Conservation (phyloP, 805 yeast species). For the Blastobotrys mokoenaii region DNA sequence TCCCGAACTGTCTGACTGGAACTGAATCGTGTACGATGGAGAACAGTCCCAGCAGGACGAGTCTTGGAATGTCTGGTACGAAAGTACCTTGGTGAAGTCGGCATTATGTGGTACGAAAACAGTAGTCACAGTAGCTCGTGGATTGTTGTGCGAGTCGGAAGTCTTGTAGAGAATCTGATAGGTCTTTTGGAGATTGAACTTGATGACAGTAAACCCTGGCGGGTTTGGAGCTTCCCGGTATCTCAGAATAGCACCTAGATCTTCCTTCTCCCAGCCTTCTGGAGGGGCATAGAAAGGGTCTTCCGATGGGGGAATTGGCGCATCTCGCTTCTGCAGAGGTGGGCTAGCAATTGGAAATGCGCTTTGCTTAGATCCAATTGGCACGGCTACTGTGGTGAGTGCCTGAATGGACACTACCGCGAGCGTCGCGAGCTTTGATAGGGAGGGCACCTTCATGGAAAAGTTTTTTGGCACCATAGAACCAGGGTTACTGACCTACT, state of each 20-base stretch:
- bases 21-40: conserved; percentile 19
- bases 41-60: conserved; percentile 19
- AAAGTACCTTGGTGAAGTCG: conserved; percentile 13
- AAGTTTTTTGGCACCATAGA: too few species aligned
- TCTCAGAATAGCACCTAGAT: conserved; percentile 1
- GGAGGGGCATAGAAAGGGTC: conserved; percentile 7
- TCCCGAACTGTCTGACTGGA: conserved; percentile 10
- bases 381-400: too few species aligned
- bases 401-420: too few species aligned
- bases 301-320: conserved; percentile 9
- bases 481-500: too few species aligned
- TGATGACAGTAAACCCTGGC: conserved; percentile 2
- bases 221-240: background rate
- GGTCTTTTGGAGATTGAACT: conserved; percentile 8
- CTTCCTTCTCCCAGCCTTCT: conserved; percentile 1
- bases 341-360: background rate
- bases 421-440: too few species aligned
- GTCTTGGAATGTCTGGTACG: conserved; percentile 21
- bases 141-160: conserved; percentile 20
- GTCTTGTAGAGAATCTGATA: conserved; percentile 22
- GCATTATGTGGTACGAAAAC: conserved; percentile 13
- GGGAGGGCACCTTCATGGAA: too few species aligned
- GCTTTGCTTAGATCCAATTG: too few species aligned
- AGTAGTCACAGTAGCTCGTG: conserved; percentile 24
- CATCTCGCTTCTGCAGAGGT: conserved; percentile 3